phyloP scores from a whole-genome alignment of 257 asterid genomes.

The Nicotiana sylvestris region DNA sequence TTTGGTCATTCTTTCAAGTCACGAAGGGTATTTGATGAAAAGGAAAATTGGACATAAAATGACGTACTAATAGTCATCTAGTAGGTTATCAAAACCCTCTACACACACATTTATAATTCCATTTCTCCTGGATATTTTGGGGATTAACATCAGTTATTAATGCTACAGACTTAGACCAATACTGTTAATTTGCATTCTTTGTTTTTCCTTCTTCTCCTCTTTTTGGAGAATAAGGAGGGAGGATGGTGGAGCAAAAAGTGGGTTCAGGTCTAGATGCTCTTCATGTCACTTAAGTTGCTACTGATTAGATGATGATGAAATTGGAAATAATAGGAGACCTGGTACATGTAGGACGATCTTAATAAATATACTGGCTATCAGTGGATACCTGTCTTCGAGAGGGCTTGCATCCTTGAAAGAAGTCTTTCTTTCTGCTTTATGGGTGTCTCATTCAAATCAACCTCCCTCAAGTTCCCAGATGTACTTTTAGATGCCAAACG shows the following conservation, averaged over 20 bases:
- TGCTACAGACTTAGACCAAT: background rate
- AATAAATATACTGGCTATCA: background rate
- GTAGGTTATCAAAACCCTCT: background rate
- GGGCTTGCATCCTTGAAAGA: conserved; percentile 48
- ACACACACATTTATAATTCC: background rate
- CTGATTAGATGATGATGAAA: background rate
- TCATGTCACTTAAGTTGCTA: background rate
- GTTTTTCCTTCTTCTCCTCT: background rate
- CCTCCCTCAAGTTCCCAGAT: conserved; percentile 59
- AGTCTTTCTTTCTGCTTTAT: conserved; percentile 42
- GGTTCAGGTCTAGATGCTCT: conserved; percentile 3
- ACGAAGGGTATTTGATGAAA: background rate
- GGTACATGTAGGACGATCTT: background rate
- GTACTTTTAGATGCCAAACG: conserved; percentile 50
- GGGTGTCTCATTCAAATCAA: conserved; percentile 76
- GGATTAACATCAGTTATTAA: background rate
- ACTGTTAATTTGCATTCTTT: background rate
- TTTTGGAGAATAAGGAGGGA: background rate
- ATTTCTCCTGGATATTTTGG: background rate
- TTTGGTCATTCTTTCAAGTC: background rate
- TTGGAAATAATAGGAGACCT: background rate
- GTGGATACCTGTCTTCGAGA: conserved; percentile 58
- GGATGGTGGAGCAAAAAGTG: background rate
- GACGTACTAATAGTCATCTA: background rate
- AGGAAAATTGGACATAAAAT: background rate